Conservation (phyloP, 179 eudicot genomes). For the Beta lomatogona region DNA sequence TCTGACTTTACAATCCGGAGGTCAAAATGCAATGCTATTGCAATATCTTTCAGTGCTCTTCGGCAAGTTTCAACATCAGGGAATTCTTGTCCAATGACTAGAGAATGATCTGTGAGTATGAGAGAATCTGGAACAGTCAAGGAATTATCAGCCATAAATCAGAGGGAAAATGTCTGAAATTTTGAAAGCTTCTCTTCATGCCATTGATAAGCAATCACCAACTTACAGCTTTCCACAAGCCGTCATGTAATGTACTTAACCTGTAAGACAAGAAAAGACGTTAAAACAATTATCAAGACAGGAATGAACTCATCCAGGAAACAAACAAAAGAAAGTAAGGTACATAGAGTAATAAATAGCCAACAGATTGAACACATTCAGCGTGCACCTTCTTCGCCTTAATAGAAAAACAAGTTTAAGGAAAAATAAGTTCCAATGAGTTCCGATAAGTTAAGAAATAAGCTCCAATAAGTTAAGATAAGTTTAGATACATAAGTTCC, state of each 20-base stretch:
- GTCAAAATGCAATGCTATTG: slow-evolving; percentile 90
- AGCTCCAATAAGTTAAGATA: no score
- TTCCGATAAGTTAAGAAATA: no score
- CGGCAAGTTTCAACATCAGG: slow-evolving; percentile 85
- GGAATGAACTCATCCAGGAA: not conserved
- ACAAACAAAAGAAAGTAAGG: not conserved
- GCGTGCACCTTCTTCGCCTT: no score
- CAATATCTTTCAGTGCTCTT: slow-evolving; percentile 76
- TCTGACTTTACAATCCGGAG: slow-evolving; percentile 91
- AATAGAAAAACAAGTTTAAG: no score
- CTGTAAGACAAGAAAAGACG: slow-evolving; percentile 6
- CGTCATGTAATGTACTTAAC: not conserved
- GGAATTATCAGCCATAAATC: slow-evolving; percentile 38
- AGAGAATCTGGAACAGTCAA: slow-evolving; percentile 31
- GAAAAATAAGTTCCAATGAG: no score
- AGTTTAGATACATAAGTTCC: no score
- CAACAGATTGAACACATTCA: not conserved
- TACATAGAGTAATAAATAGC: not conserved
- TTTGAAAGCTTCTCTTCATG: slow-evolving; percentile 27
- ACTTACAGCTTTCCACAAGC: not conserved
- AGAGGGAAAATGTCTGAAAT: slow-evolving; percentile 7
- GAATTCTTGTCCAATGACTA: slow-evolving; percentile 76
- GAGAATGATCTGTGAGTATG: slow-evolving; percentile 37
- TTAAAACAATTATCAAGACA: not conserved
- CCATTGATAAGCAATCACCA: slow-evolving; percentile 12